Evolutionary conservation across 2,329 filamentous ascomycete genomes (phyloP).

Genomic region (Phialophora macrospora): DNA sequence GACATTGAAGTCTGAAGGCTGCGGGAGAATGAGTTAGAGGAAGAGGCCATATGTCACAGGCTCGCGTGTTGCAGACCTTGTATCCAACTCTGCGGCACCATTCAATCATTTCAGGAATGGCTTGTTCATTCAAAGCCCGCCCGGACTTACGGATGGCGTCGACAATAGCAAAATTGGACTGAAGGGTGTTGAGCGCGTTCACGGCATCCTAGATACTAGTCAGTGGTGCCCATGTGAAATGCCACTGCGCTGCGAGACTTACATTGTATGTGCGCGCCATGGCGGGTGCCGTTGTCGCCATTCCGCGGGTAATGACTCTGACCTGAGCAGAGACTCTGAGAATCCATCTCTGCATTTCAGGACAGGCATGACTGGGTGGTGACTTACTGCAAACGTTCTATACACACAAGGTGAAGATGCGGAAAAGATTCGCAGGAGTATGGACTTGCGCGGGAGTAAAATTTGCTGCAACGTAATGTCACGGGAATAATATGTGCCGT

Average conservation of each 20-base stretch:
- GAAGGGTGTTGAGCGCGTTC: slow-evolving; percentile 72
- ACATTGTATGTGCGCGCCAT: slow-evolving; percentile 40
- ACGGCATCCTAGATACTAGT: slow-evolving; percentile 65
- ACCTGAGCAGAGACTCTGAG: slow-evolving; percentile 14
- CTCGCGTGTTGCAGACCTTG: slow-evolving; percentile 61
- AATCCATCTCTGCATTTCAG: slow-evolving; percentile 34
- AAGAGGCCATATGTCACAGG: slow-evolving; percentile 50
- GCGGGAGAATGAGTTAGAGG: slow-evolving; percentile 23
- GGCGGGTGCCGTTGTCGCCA: slow-evolving; percentile 23
- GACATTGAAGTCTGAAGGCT: slow-evolving; percentile 66
- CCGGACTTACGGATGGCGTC: slow-evolving; percentile 78
- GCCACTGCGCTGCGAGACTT: slow-evolving; percentile 8
- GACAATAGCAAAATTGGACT: slow-evolving; percentile 78
- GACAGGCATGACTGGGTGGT: slow-evolving; percentile 17
- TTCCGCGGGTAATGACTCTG: slow-evolving; percentile 16
- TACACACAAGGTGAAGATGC: neutral
- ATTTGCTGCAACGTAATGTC: slow-evolving; percentile 4
- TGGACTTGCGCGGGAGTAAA: neutral
- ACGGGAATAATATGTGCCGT: neutral
- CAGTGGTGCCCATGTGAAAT: neutral
- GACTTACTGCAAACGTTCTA: neutral
- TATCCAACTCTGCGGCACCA: slow-evolving; percentile 80
- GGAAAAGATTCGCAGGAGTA: neutral
- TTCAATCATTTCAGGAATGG: slow-evolving; percentile 79
- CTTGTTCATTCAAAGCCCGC: slow-evolving; percentile 71